These are phyloP conservation scores for Barnettozyma vustinii DNA, from an alignment of 805 yeast genomes.

Conservation along the genomic window DNA sequence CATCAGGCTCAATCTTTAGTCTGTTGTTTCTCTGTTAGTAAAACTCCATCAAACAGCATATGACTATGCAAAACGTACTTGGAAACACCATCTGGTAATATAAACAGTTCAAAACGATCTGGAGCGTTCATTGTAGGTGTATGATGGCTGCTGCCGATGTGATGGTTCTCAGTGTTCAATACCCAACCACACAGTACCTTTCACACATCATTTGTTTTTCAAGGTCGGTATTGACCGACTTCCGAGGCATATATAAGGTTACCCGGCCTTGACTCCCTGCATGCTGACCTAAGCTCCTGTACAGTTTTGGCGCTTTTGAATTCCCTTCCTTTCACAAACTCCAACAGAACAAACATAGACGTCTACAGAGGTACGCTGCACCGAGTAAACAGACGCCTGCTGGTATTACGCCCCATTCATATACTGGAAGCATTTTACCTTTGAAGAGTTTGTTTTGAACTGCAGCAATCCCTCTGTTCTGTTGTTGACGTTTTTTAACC, in stretches of 20 bases:
- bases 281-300: neutral
- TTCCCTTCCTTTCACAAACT: neutral
- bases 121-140: slow-evolving; percentile 90
- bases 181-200: too few relatives aligned
- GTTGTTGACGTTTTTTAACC: neutral
- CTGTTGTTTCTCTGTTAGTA: slow-evolving; percentile 29
- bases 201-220: neutral
- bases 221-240: neutral
- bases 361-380: neutral
- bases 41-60: neutral
- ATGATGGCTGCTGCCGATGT: neutral
- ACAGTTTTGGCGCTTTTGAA: neutral
- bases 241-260: neutral
- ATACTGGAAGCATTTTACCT: neutral
- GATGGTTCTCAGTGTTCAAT: neutral
- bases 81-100: slow-evolving; percentile 95
- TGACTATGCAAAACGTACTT: slow-evolving; percentile 47
- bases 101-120: slow-evolving; percentile 94
- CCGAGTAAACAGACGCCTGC: neutral
- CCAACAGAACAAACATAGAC: neutral
- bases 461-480: neutral
- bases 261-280: neutral
- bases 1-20: slow-evolving; percentile 84
- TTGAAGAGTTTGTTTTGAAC: neutral
- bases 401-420: neutral